Percentiles rank a stretch among this genome's conserved stretches.
Conservation (phyloP, 129 eudicot species). For the Pulicaria dysenterica region DNA sequence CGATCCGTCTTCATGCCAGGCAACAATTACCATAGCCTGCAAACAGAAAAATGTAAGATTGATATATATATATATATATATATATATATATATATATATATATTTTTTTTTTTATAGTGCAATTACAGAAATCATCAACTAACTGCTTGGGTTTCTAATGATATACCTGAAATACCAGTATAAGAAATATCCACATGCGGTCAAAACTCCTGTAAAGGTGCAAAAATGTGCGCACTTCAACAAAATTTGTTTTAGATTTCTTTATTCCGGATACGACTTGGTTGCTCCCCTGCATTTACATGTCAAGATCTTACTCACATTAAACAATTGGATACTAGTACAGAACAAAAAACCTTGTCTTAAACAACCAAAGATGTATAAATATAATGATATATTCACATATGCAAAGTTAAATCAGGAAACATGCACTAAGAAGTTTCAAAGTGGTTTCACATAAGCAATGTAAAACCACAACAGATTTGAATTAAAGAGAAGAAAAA, state of each 20-base stretch:
- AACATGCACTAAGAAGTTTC: no score
- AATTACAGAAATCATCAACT: slow-evolving; percentile 16
- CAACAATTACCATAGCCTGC: slow-evolving; percentile 97
- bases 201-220: slow-evolving; percentile 95
- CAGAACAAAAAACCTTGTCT: no score
- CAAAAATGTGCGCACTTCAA: slow-evolving; percentile 93
- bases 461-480: no score
- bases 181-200: slow-evolving; percentile 93
- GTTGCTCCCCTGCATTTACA: slow-evolving; percentile 55
- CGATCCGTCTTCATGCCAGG: slow-evolving; percentile 76
- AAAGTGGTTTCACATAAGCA: no score
- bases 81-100: background rate
- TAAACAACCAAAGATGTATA: background rate
- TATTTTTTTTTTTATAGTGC: background rate
- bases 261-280: slow-evolving; percentile 64
- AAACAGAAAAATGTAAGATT: slow-evolving; percentile 21
- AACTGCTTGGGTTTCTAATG: background rate
- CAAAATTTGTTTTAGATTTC: slow-evolving; percentile 97
- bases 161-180: slow-evolving; percentile 88
- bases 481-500: slow-evolving; percentile 12
- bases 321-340: no score
- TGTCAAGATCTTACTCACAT: slow-evolving; percentile 23
- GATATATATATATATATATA: no score
- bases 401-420: no score
- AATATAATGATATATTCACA: slow-evolving; percentile 5